Evolutionary conservation across 352 stramenopile genomes (phyloP), one percentile per base, ranked within the genome.

Genomic region (Peronospora farinosa): DNA sequence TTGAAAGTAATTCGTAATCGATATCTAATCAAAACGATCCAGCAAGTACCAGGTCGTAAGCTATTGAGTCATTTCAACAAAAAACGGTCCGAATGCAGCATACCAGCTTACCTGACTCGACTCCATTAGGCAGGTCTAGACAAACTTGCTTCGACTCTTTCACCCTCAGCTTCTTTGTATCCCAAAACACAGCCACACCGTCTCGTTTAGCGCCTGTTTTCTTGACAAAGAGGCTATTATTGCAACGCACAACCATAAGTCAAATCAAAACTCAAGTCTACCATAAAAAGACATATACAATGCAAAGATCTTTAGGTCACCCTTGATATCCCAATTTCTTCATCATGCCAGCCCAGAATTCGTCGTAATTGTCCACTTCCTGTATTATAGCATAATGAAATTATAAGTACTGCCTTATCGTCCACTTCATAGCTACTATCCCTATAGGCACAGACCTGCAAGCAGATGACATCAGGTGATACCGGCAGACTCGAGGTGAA

Each of bases 341-440:
- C 74, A 92, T 86, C 51, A 60, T 62, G 1, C 17, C 58, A 0
- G 54, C 56, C 82, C 82, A 92, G 45, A 92, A 92, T 37, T 79
- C 65, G 8, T 73, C 47, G 41, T 86, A 90, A 10, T 86, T 66
- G 55, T 92, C 82, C 9, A 84, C 75, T 74, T 92, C 82, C 82
- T 91, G 47, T 28, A 10, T 8, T 1, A 46, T n/a, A 38, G 23
- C 25, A 11, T n/a, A 54, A n/a, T 10, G 58, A 21, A 25, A 46
- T 7, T 15, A 31, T 25, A 0, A 12, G 21, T 48, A 13, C 10
- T 7, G 7, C n/a, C 7, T 15, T 5, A 13, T 27, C 7, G 27
- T 7, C 30, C 25, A 15, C 2, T 40, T 53, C 15, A 5, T 16
- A 27, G 23, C 23, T 27, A 27, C 5, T 21, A 21, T 21, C 19